Evolutionary conservation across 2,329 filamentous ascomycete species (phyloP), one percentile per base, ranked within the genome.

Genomic region (Fusarium euwallaceae): DNA sequence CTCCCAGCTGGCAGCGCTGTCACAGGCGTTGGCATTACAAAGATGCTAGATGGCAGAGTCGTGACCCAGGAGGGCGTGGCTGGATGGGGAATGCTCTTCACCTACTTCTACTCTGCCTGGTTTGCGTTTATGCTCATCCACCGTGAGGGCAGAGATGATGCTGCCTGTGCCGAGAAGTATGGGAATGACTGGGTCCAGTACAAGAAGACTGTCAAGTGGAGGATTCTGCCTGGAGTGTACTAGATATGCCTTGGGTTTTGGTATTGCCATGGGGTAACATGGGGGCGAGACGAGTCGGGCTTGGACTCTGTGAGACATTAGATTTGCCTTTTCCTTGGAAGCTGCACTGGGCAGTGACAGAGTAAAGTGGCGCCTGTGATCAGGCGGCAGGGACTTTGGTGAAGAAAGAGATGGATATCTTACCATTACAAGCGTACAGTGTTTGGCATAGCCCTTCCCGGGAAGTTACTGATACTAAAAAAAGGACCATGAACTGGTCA

Each of bases 51-150:
- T 67, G 88, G 90, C 11, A 87, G 88, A 4, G 88, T 91, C 75
- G 88, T 94, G 1, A 86, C 94, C 6, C 91, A 91, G 32, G 92
- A 91, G n/a, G 90, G 91, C 17, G 92, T 93, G 16, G 90, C 89
- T 67, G 95, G 94, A 11, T 97, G 93, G 89, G 95, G 93, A 37
- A 95, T 95, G 84, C 84, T 95, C 27, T 91, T 97, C 77, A 97
- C 95, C 0, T 98, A 98, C 85, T 97, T 98, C 81, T 98, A 97
- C 84, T 88, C 97, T 69, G 79, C 97, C 6, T 98, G 97, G 85
- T 98, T 98, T 84, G 95, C 91, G 0, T 86, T 97, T 12, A 82
- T 98, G 74, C 87, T 98, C 16, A 86, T 98, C 64, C 95, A 98
- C 81, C 92, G 95, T 16, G 94, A 97, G 83, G 86, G 91, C 63